Evolutionary conservation across 106 monocot species (phyloP).

Genomic region (Xerophyta viscosa): DNA sequence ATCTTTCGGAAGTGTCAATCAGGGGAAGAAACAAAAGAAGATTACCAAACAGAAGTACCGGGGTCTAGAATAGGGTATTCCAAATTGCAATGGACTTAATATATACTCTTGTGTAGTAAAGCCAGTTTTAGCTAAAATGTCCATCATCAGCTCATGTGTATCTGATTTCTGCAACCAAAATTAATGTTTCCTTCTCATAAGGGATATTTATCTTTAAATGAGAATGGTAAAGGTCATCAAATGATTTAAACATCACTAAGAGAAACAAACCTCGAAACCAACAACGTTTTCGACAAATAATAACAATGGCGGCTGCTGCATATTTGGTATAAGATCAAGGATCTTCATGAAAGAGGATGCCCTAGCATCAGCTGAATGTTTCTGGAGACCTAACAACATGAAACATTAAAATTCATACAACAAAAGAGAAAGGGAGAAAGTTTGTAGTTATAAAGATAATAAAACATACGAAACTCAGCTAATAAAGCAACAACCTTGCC

Average conservation of each 20-base stretch:
- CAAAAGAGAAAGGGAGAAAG: no score
- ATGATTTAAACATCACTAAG: no score
- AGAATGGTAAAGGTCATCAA: neutral
- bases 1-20: no score
- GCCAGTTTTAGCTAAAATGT: slow-evolving; percentile 39
- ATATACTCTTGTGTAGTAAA: slow-evolving; percentile 81
- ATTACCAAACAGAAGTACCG: slow-evolving; percentile 93
- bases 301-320: slow-evolving; percentile 63
- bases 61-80: slow-evolving; percentile 91
- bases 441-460: no score
- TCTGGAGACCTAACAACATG: slow-evolving; percentile 72
- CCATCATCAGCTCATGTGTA: slow-evolving; percentile 66
- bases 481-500: slow-evolving; percentile 54
- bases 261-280: slow-evolving; percentile 77
- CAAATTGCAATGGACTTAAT: slow-evolving; percentile 85
- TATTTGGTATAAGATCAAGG: slow-evolving; percentile 53
- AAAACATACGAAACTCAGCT: neutral
- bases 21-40: neutral
- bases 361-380: slow-evolving; percentile 87
- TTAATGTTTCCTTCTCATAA: no score
- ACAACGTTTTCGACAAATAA: slow-evolving; percentile 97
- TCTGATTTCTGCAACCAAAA: slow-evolving; percentile 61
- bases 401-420: neutral
- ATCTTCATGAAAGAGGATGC: slow-evolving; percentile 83
- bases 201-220: neutral